Evolutionary conservation across 1,284 basidiomycete species (phyloP).

Genomic region (Ganoderma resinaceum): DNA sequence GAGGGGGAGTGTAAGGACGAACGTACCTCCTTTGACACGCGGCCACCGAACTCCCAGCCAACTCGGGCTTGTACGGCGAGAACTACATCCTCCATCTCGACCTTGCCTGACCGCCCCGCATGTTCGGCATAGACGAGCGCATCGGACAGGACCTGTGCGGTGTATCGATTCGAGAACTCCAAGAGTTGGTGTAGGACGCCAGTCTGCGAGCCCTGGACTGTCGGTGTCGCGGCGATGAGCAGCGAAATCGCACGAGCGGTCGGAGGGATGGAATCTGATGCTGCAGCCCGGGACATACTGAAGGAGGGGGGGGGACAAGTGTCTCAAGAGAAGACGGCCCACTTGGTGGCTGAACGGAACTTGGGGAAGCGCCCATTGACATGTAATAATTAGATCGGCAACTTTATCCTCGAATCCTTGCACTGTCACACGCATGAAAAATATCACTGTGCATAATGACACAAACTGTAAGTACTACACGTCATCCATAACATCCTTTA

Average conservation of each 20-base stretch:
- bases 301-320: not conserved
- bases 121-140: conserved; percentile 95
- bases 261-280: conserved; percentile 79
- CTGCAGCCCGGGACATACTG: conserved; percentile 62
- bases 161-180: conserved; percentile 96
- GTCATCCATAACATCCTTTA: too few species aligned
- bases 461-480: too few species aligned
- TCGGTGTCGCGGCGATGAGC: conserved; percentile 91
- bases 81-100: conserved; percentile 91
- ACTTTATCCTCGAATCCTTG: too few species aligned
- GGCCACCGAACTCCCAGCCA: conserved; percentile 93
- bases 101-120: conserved; percentile 78
- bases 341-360: too few species aligned
- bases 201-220: conserved; percentile 92
- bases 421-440: too few species aligned
- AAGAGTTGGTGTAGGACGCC: conserved; percentile 94
- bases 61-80: conserved; percentile 93
- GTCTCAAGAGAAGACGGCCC: too few species aligned
- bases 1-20: too few species aligned
- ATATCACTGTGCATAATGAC: too few species aligned
- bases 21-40: conserved; percentile 94
- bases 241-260: conserved; percentile 94
- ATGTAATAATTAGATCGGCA: too few species aligned
- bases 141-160: conserved; percentile 89
- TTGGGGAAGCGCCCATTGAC: too few species aligned